phyloP scores from a whole-genome alignment of 192 early-diverging fungal genomes.

The Backusella macrospora region DNA sequence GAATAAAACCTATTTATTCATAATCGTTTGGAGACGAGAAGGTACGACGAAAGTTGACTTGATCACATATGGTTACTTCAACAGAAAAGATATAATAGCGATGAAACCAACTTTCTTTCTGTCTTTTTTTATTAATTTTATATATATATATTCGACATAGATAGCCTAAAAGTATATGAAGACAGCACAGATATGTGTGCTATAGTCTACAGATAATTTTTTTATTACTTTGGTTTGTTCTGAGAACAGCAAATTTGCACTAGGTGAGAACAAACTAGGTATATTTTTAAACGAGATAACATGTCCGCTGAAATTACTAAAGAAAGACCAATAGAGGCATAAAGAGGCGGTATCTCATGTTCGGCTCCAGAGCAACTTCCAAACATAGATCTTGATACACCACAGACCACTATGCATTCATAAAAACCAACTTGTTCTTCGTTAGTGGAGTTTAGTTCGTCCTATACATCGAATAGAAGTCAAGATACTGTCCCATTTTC shows the following conservation, averaged over 20 bases:
- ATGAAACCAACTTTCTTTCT: too few species aligned
- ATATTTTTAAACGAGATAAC: constrained; percentile 47
- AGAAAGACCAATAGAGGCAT: constrained; percentile 47
- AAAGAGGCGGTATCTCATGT: constrained; percentile 29
- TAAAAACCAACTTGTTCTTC: constrained; percentile 24
- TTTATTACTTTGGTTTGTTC: constrained; percentile 35
- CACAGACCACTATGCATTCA: constrained; percentile 47
- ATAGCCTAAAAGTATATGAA: constrained; percentile 30
- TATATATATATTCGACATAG: too few species aligned
- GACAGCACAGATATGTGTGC: constrained; percentile 44
- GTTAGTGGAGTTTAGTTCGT: too few species aligned
- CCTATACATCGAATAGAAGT: constrained; percentile 1
- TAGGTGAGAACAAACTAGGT: constrained; percentile 35
- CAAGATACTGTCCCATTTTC: constrained; percentile 20
- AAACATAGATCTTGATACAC: constrained; percentile 53
- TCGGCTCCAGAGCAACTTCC: too few species aligned
- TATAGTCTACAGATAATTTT: constrained; percentile 30
- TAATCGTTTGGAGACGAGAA: too few species aligned
- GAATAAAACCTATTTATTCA: too few species aligned
- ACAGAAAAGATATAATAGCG: too few species aligned
- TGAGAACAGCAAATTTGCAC: constrained; percentile 24
- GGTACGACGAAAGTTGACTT: too few species aligned
- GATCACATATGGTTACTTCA: too few species aligned
- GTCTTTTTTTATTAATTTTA: too few species aligned
- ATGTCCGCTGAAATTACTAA: constrained; percentile 46